These are phyloP conservation scores for Phytopythium mirpurense DNA, from an alignment of 352 stramenopile species.

Conservation along the genomic window DNA sequence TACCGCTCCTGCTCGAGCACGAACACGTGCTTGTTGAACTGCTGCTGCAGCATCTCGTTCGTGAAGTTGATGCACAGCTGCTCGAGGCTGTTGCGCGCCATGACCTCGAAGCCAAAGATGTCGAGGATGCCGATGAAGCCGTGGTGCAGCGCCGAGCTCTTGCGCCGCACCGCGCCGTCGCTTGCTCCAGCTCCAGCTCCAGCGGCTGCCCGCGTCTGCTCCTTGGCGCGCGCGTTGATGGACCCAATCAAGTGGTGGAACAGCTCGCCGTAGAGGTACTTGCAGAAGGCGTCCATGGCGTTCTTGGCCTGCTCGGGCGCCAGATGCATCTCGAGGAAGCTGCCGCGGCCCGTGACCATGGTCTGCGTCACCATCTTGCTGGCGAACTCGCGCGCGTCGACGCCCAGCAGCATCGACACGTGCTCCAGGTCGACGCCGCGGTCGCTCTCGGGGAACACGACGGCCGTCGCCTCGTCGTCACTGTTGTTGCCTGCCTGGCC, in stretches of 20 bases:
- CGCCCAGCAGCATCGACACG: slow-evolving; percentile 49
- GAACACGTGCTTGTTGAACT: slow-evolving; percentile 89
- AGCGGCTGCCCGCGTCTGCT: slow-evolving; percentile 17
- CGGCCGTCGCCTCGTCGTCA: slow-evolving; percentile 36
- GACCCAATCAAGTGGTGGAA: slow-evolving; percentile 73
- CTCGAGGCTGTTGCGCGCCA: slow-evolving; percentile 86
- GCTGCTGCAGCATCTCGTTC: slow-evolving; percentile 88
- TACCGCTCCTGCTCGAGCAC: slow-evolving; percentile 81
- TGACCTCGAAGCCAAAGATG: slow-evolving; percentile 91
- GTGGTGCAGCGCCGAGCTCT: slow-evolving; percentile 3
- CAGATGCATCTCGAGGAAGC: slow-evolving; percentile 70
- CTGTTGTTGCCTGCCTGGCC: slow-evolving; percentile 12
- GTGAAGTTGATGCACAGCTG: slow-evolving; percentile 91
- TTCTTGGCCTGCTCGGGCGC: slow-evolving; percentile 72
- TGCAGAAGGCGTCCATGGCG: slow-evolving; percentile 81
- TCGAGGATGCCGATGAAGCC: slow-evolving; percentile 87
- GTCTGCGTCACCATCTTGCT: slow-evolving; percentile 84
- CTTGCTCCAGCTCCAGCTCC: too few relatives aligned
- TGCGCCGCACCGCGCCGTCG: not conserved
- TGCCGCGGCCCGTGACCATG: slow-evolving; percentile 68
- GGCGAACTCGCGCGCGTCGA: slow-evolving; percentile 52
- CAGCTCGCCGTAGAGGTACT: slow-evolving; percentile 77
- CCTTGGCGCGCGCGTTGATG: slow-evolving; percentile 71
- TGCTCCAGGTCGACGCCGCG: slow-evolving; percentile 50
- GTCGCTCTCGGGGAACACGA: slow-evolving; percentile 49